Conservation (phyloP, 2,329 filamentous ascomycete species). For the Sodiomyces alkalinus region DNA sequence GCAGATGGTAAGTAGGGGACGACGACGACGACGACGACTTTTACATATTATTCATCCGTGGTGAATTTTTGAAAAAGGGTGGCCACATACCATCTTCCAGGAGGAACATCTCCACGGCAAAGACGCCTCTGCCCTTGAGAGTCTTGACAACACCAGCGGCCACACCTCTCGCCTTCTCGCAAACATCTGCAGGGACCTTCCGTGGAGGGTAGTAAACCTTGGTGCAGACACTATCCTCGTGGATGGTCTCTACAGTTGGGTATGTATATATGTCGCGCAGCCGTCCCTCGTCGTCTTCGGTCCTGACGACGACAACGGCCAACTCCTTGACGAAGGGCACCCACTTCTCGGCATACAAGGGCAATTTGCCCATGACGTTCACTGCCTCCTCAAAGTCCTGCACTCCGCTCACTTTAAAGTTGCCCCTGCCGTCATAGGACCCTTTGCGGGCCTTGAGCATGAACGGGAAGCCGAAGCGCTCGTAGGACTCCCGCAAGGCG, state of each 20-base stretch:
- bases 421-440: constrained; percentile 80
- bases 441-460: constrained; percentile 88
- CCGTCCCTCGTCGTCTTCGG: constrained; percentile 47
- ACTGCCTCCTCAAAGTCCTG: constrained; percentile 46
- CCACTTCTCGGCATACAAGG: constrained; percentile 83
- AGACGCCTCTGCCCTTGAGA: constrained; percentile 81
- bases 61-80: not conserved
- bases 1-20: constrained; percentile 3
- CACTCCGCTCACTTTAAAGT: constrained; percentile 32
- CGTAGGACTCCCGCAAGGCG: constrained; percentile 48
- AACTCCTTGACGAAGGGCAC: constrained; percentile 75
- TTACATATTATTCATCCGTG: constrained; percentile 4
- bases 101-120: constrained; percentile 93
- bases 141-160: constrained; percentile 65
- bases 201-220: constrained; percentile 78
- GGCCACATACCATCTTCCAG: constrained; percentile 44
- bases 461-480: constrained; percentile 61
- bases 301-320: constrained; percentile 89
- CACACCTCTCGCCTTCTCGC: constrained; percentile 54
- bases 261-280: constrained; percentile 49
- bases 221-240: constrained; percentile 92
- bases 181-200: constrained; percentile 44
- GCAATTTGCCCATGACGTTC: constrained; percentile 50
- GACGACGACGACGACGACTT: no score
- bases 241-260: constrained; percentile 84